Evolutionary conservation across 2,329 filamentous ascomycete species (phyloP).

Genomic region (Cyclaneusma minus): DNA sequence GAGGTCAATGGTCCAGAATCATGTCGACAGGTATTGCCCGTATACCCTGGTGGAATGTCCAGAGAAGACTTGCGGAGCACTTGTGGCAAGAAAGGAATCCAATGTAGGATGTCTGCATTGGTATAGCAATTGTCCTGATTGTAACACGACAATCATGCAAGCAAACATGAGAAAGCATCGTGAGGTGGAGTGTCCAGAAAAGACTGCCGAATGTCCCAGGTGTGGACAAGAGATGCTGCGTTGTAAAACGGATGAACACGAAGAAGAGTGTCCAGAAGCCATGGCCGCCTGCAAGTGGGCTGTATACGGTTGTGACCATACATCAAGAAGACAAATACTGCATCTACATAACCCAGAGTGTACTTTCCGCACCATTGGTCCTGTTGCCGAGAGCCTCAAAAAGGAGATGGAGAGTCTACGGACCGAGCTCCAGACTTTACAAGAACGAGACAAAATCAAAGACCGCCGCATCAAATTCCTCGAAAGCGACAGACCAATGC

Average conservation of each 20-base stretch:
- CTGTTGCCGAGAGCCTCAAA: slow-evolving; percentile 29
- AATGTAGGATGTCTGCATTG: slow-evolving; percentile 39
- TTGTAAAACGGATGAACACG: slow-evolving; percentile 14
- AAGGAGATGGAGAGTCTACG: slow-evolving; percentile 23
- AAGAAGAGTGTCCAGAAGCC: slow-evolving; percentile 28
- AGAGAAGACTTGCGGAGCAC: slow-evolving; percentile 32
- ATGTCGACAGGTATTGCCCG: slow-evolving; percentile 39
- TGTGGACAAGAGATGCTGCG: slow-evolving; percentile 14
- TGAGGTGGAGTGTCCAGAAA: slow-evolving; percentile 27
- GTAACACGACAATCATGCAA: slow-evolving; percentile 28
- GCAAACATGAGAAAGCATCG: slow-evolving; percentile 31
- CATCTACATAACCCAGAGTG: slow-evolving; percentile 31
- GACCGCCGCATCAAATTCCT: slow-evolving; percentile 26
- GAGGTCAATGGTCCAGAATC: slow-evolving; percentile 37
- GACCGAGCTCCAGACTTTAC: slow-evolving; percentile 29
- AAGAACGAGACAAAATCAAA: slow-evolving; percentile 23
- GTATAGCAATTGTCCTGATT: slow-evolving; percentile 34
- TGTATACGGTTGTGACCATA: slow-evolving; percentile 31
- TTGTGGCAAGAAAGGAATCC: slow-evolving; percentile 32
- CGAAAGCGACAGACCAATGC: slow-evolving; percentile 18
- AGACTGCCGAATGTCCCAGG: slow-evolving; percentile 11
- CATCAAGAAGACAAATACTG: slow-evolving; percentile 23
- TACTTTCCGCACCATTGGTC: slow-evolving; percentile 34
- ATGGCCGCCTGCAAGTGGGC: slow-evolving; percentile 29
- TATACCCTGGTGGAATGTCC: slow-evolving; percentile 41